These are phyloP conservation scores for Lyophyllum semitale DNA, from an alignment of 768 basidiomycete genomes.

Conservation along the genomic window DNA sequence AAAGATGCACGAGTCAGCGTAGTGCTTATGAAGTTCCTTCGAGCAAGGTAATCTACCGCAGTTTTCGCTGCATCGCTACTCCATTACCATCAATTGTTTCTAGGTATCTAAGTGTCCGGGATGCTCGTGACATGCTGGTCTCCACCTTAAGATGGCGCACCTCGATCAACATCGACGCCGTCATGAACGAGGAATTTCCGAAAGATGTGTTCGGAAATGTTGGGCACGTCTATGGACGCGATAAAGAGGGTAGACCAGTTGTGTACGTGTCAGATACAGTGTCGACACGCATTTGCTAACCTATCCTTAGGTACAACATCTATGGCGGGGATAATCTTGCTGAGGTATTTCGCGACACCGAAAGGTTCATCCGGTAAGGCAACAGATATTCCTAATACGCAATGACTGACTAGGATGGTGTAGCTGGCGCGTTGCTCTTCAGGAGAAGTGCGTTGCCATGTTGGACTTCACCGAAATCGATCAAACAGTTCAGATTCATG, in stretches of 20 bases:
- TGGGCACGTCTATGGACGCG: constrained; percentile 66
- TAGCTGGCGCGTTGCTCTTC: constrained; percentile 80
- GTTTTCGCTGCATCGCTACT: background rate
- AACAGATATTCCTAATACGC: background rate
- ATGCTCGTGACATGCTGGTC: constrained; percentile 67
- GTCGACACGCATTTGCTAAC: background rate
- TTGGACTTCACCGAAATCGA: constrained; percentile 77
- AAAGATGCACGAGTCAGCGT: constrained; percentile 70
- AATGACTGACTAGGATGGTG: constrained; percentile 4
- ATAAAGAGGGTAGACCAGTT: constrained; percentile 71
- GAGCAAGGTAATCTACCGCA: constrained; percentile 56
- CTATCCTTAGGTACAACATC: constrained; percentile 63
- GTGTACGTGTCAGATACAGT: constrained; percentile 44
- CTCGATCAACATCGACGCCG: constrained; percentile 62
- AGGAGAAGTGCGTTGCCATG: constrained; percentile 63
- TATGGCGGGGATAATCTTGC: constrained; percentile 73
- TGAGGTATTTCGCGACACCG: constrained; percentile 76
- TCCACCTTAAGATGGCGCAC: constrained; percentile 73
- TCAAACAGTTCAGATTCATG: constrained; percentile 75
- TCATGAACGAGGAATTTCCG: constrained; percentile 62
- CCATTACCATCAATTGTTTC: background rate
- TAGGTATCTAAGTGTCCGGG: constrained; percentile 53
- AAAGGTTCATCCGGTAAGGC: constrained; percentile 70
- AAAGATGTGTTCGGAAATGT: constrained; percentile 63
- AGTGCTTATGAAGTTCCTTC: constrained; percentile 78